Percentiles rank a stretch among this genome's conserved stretches.
These are phyloP conservation scores for Paramecium caudatum DNA, from an alignment of 73 alveolate species.

Conservation along the genomic window DNA sequence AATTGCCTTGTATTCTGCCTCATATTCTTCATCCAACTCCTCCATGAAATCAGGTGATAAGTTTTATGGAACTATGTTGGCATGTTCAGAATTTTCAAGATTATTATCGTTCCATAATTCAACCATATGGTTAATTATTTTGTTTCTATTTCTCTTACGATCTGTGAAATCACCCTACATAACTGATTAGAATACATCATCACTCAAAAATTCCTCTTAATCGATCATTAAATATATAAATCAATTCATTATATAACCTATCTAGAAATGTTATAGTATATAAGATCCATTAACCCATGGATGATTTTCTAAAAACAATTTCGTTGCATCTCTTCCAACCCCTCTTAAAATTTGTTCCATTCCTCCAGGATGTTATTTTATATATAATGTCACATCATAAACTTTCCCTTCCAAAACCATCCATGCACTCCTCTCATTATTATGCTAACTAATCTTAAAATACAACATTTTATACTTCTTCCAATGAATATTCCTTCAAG, in stretches of 20 bases:
- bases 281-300: slow-evolving; percentile 91
- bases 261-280: slow-evolving; percentile 83
- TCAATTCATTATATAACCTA: slow-evolving; percentile 78
- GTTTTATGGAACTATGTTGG: neutral
- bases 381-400: slow-evolving; percentile 89
- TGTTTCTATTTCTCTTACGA: neutral
- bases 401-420: slow-evolving; percentile 86
- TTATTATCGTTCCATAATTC: slow-evolving; percentile 40
- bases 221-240: slow-evolving; percentile 35
- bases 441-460: slow-evolving; percentile 87
- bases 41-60: neutral
- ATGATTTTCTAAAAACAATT: slow-evolving; percentile 85
- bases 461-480: neutral
- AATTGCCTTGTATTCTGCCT: slow-evolving; percentile 15
- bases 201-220: slow-evolving; percentile 42
- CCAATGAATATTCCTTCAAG: slow-evolving; percentile 17
- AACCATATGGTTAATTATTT: slow-evolving; percentile 2
- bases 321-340: slow-evolving; percentile 93
- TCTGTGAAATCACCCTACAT: slow-evolving; percentile 22
- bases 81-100: neutral
- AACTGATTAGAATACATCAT: slow-evolving; percentile 51
- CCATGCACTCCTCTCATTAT: slow-evolving; percentile 87
- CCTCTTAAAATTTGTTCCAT: slow-evolving; percentile 85
- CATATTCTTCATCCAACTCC: slow-evolving; percentile 63
- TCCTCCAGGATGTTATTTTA: slow-evolving; percentile 95